These are phyloP conservation scores for Hypoxylon sp. DNA, from an alignment of 2,329 filamentous ascomycete genomes.

Conservation along the genomic window DNA sequence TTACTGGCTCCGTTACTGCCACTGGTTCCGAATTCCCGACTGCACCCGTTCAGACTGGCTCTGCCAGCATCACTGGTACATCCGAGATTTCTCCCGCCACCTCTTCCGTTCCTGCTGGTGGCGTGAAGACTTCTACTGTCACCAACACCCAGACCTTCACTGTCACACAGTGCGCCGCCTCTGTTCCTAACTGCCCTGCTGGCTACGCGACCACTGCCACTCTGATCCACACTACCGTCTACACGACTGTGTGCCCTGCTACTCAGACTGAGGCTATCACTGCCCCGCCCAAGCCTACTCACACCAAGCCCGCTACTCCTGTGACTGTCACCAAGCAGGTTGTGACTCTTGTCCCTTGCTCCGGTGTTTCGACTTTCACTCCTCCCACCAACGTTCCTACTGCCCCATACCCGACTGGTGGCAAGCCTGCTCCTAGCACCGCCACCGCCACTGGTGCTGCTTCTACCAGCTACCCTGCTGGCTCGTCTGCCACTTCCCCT, in stretches of 20 bases:
- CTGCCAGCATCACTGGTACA: slow-evolving; percentile 20
- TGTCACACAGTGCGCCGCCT: slow-evolving; percentile 57
- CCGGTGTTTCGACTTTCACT: slow-evolving; percentile 49
- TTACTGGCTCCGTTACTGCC: slow-evolving; percentile 16
- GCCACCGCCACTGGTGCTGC: slow-evolving; percentile 20
- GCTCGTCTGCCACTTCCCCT: background rate
- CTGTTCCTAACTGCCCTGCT: slow-evolving; percentile 59
- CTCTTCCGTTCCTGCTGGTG: slow-evolving; percentile 17
- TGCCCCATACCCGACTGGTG: slow-evolving; percentile 34
- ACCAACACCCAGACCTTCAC: slow-evolving; percentile 50
- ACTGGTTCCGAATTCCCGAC: slow-evolving; percentile 29
- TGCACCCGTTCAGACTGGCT: slow-evolving; percentile 6
- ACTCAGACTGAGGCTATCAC: slow-evolving; percentile 47
- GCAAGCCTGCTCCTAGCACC: slow-evolving; percentile 33
- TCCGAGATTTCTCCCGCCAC: slow-evolving; percentile 6
- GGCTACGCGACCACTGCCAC: slow-evolving; percentile 55
- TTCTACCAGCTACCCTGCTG: slow-evolving; percentile 21
- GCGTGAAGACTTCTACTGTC: slow-evolving; percentile 47
- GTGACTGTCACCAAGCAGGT: slow-evolving; percentile 37
- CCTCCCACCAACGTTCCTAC: slow-evolving; percentile 47
- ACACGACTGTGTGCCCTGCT: slow-evolving; percentile 53
- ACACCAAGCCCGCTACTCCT: slow-evolving; percentile 45
- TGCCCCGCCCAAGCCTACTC: slow-evolving; percentile 45
- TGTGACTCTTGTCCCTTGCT: slow-evolving; percentile 50
- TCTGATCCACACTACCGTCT: slow-evolving; percentile 54